A percentile compares a stretch with the other conserved stretches of the same genome.
These are phyloP conservation scores for Capronia americana DNA, from an alignment of 2,329 filamentous ascomycete species.

Conservation along the genomic window DNA sequence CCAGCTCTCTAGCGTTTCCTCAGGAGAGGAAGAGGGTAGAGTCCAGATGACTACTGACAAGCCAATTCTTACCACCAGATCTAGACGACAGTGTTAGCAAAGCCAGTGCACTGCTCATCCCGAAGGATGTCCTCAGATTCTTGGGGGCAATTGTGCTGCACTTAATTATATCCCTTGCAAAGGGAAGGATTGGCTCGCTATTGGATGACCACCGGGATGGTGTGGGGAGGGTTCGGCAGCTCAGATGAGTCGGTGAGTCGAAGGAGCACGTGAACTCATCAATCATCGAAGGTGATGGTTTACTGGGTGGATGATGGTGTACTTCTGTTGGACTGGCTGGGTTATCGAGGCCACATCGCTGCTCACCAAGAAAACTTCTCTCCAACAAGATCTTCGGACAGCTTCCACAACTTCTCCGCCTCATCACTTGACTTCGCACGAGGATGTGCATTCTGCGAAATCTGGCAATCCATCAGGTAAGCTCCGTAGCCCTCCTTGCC, in stretches of 20 bases:
- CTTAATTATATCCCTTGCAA: not conserved
- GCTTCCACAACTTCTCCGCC: conserved; percentile 48
- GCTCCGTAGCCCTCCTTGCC: conserved; percentile 29
- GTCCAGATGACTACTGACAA: conserved; percentile 7
- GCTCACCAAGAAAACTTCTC: conserved; percentile 43
- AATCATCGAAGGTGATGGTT: not conserved
- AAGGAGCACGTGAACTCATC: not conserved
- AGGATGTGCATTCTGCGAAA: conserved; percentile 41
- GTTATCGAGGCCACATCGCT: not conserved
- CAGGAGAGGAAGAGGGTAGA: not conserved
- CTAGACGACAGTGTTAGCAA: not conserved
- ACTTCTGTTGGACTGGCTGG: not conserved
- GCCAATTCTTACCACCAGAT: conserved; percentile 8
- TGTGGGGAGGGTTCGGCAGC: not conserved
- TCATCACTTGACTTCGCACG: conserved; percentile 46
- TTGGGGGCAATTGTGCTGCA: not conserved
- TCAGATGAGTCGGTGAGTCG: not conserved
- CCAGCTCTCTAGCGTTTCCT: conserved; percentile 8
- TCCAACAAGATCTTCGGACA: conserved; percentile 50
- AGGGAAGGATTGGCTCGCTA: not conserved
- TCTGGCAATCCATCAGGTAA: conserved; percentile 48
- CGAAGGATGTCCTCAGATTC: not conserved
- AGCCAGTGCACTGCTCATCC: not conserved
- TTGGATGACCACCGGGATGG: not conserved
- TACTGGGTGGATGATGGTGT: not conserved